Evolutionary conservation across 768 basidiomycete species (phyloP), one percentile per base, ranked within the genome.

Genomic region (Leccinum barrowsii): DNA sequence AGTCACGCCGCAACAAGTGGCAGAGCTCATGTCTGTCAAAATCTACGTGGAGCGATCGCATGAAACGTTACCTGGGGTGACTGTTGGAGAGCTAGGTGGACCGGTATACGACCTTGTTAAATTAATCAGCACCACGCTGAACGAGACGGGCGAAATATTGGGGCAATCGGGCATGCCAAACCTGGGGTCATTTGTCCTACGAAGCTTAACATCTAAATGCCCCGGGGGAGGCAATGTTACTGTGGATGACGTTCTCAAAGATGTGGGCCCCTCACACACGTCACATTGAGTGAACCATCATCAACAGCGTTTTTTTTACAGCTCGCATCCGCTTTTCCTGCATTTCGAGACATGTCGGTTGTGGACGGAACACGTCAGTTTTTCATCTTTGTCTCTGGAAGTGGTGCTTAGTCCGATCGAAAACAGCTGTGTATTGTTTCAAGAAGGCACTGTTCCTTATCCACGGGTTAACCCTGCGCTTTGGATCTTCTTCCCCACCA

Each of bases 381-480:
- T 52, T 55, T 59, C 50, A 64, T 58, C 37, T 54, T 57, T 40
- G 46, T 52, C 37, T n/a, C 21, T 28, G 42, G 22, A 50, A 46
- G 49, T 60, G 22, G 13, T 21, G 37, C 51, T 57, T 4, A 52
- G 49, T 51, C 30, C 37, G 15, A 24, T 52, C 32, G 22, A 46
- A 48, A 46, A 56, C 35, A 92, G 90, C 83, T n/a, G 78, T 93
- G 22, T 94, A 92, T 73, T 84, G 90, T 67, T 92, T 93, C 80
- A 94, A 93, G 73, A 96, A 94, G 68, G 92, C 89, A 2, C 76
- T 96, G 32, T 92, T 92, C 72, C 80, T 94, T 53, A 76, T 93
- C 53, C 84, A 90, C 61, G 85, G 84, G 24, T 73, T 94, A 52
- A 74, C 72, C 24, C 70, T 86, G 47, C 85, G 90, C 48, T 94